Conservation (phyloP, 202 grass and related monocot species). For the Carex sylvatica region DNA sequence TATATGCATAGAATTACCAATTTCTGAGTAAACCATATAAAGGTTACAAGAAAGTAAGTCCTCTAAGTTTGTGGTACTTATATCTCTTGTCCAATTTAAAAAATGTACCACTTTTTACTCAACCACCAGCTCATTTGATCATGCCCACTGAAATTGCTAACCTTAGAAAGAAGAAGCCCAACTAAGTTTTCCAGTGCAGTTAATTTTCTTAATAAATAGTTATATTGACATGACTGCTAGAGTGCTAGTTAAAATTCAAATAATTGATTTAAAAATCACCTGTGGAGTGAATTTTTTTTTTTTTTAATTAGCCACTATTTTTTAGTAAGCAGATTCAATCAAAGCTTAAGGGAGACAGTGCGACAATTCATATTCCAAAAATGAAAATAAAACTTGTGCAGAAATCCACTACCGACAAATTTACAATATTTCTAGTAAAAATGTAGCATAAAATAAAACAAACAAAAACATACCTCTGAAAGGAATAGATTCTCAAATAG, state of each 20-base stretch:
- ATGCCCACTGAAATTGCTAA: neutral
- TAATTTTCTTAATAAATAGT: neutral
- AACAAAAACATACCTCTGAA: conserved; percentile 49
- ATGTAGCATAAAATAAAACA: neutral
- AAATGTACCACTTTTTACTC: neutral
- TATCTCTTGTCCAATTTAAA: neutral
- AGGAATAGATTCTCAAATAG: conserved; percentile 79
- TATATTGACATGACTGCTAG: neutral
- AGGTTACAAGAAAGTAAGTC: neutral
- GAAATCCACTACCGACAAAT: neutral
- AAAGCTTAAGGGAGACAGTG: neutral
- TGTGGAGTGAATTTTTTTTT: neutral
- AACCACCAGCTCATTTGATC: neutral
- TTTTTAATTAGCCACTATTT: neutral
- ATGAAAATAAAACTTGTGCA: neutral
- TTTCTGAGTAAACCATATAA: neutral
- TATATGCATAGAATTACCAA: neutral
- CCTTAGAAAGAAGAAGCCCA: neutral
- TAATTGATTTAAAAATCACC: neutral
- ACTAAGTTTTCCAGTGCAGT: neutral
- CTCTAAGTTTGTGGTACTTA: neutral
- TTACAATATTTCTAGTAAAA: neutral
- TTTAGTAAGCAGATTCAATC: neutral
- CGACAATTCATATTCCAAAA: neutral
- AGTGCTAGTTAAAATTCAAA: neutral